Conservation (phyloP, 331 rosid species). For the Malus hybrid region DNA sequence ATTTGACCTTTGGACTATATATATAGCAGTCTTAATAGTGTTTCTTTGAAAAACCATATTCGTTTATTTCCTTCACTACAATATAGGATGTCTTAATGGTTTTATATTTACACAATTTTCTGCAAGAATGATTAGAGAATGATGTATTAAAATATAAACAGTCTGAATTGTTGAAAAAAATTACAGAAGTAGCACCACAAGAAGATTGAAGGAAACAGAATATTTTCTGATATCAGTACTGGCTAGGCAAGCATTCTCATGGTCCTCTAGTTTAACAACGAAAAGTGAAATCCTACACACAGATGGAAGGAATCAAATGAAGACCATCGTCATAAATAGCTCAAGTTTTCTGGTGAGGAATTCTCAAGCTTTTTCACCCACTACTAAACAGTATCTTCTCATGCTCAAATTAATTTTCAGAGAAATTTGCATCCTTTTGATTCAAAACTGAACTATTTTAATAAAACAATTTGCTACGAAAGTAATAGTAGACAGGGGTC, state of each 20-base stretch:
- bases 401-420: constrained; percentile 12
- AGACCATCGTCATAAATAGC: constrained; percentile 16
- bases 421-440: constrained; percentile 33
- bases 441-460: constrained; percentile 19
- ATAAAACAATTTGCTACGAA: constrained; percentile 11
- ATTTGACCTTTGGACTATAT: too few relatives aligned
- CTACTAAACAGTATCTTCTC: constrained; percentile 18
- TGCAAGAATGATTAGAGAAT: too few relatives aligned
- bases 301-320: constrained; percentile 19
- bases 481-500: constrained; percentile 58
- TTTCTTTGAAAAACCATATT: too few relatives aligned
- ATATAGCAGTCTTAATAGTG: too few relatives aligned
- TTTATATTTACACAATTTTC: too few relatives aligned
- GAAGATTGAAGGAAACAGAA: neutral
- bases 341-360: constrained; percentile 37
- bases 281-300: neutral
- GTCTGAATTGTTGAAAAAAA: too few relatives aligned
- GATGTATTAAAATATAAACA: too few relatives aligned
- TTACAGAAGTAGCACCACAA: too few relatives aligned
- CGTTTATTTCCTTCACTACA: too few relatives aligned
- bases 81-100: too few relatives aligned
- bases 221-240: neutral
- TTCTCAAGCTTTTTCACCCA: constrained; percentile 47
- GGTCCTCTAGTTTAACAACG: neutral
- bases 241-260: neutral